Evolutionary conservation across 306 rosid genomes (phyloP).

Genomic region (Alnus glutinosa): DNA sequence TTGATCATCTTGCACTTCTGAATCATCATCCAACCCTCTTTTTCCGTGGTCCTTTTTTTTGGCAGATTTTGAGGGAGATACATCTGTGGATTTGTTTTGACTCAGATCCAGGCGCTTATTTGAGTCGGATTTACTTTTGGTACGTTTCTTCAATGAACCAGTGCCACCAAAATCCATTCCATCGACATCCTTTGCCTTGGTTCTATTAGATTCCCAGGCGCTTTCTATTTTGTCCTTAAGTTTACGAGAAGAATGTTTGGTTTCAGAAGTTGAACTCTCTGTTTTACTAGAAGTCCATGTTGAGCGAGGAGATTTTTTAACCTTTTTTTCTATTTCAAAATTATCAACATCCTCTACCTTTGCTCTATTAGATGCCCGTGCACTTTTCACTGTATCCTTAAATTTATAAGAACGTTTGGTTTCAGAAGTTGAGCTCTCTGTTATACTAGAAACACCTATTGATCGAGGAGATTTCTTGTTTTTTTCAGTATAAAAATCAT

Average conservation of each 20-base stretch:
- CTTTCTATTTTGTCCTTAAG: conserved; percentile 31
- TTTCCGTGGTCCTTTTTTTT: conserved; percentile 37
- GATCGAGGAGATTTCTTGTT: conserved; percentile 30
- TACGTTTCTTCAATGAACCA: conserved; percentile 38
- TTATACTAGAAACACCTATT: conserved; percentile 38
- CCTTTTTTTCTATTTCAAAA: conserved; percentile 4
- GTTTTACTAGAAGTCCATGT: conserved; percentile 40
- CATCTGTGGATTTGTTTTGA: conserved; percentile 28
- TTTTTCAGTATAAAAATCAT: conserved; percentile 18
- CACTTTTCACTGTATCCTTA: conserved; percentile 34
- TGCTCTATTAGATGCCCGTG: conserved; percentile 20
- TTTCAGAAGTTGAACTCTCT: conserved; percentile 28
- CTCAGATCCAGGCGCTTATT: conserved; percentile 21
- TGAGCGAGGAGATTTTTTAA: conserved; percentile 28
- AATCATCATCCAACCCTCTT: conserved; percentile 37
- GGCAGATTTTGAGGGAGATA: conserved; percentile 26
- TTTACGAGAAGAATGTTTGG: conserved; percentile 29
- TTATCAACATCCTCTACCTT: conserved; percentile 30
- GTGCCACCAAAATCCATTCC: conserved; percentile 29
- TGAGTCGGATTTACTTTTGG: conserved; percentile 32
- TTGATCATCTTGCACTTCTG: conserved; percentile 37
- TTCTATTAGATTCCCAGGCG: conserved; percentile 25
- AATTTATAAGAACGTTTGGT: conserved; percentile 26
- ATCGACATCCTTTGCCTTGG: conserved; percentile 30
- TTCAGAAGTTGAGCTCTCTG: conserved; percentile 27